Evolutionary conservation across 2,329 filamentous ascomycete genomes (phyloP), one percentile per base, ranked within the genome.

Genomic region (Colletotrichum trifolii): DNA sequence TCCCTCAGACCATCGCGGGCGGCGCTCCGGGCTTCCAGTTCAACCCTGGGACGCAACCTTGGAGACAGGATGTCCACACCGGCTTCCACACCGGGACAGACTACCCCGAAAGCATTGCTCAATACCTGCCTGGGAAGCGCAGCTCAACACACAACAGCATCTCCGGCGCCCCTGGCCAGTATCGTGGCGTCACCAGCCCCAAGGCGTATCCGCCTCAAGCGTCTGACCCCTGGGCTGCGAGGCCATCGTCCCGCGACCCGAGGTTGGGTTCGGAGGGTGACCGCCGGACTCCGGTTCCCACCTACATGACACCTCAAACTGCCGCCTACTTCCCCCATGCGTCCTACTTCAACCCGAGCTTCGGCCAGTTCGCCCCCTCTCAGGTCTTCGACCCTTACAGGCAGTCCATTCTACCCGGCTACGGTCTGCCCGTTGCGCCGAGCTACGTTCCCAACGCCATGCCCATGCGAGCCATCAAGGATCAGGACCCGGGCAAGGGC

Each of bases 401-500:
- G 2, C 43, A 42, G 13, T 45, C 64, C 12, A 47, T 53, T n/a
- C 40, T 73, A 69, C 56, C 76, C 53, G 65, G 69, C 69, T 73
- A 76, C 66, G 54, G 73, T 54, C 17, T 82, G 74, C 71, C 77
- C 73, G 59, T 76, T 65, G 54, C 76, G 67, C 47, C 71, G 40
- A 73, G 72, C 59, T 12, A 73, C 36, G 59, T 72, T 6, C 64
- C 75, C 13, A 64, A 70, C 45, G 68, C 69, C 40, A 71, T 77
- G 62, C 71, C 74, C 49, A 71, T 75, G 39, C 75, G 76, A 43
- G 73, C 75, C 2, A 81, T 81, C 60, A 82, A 86, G 54, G 87
- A 89, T 36, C 83, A 87, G 63, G 88, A 91, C 58, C 78, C 82
- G 1, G 82, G 83, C 12, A 85, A 87, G 65, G 86, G 86, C 58